Conservation (phyloP, 2,329 filamentous ascomycete genomes). For the Colletotrichum plurivorum region DNA sequence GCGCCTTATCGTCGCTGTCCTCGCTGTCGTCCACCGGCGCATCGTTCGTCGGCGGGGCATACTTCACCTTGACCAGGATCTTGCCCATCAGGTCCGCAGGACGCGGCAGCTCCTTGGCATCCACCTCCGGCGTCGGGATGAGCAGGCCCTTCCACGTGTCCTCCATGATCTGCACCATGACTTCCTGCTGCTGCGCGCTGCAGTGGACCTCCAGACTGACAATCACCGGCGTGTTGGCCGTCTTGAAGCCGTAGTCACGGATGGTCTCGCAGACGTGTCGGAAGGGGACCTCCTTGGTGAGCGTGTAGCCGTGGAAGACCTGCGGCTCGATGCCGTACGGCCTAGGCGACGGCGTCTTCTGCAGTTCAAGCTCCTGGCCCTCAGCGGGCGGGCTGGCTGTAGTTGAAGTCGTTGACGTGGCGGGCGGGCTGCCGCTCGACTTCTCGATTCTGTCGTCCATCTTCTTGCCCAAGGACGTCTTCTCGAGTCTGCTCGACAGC, state of each 20-base stretch:
- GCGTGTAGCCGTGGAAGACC: conserved; percentile 89
- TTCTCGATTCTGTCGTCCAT: conserved; percentile 52
- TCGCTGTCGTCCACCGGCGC: conserved; percentile 51
- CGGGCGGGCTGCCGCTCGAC: background rate
- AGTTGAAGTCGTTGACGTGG: background rate
- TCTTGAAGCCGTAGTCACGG: conserved; percentile 81
- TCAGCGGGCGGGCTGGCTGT: background rate
- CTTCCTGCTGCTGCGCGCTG: conserved; percentile 81
- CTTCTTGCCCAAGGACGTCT: conserved; percentile 62
- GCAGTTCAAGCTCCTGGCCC: conserved; percentile 12
- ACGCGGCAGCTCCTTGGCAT: conserved; percentile 70
- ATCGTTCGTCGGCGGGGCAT: conserved; percentile 62
- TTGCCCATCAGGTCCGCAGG: conserved; percentile 80
- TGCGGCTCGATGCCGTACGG: conserved; percentile 73
- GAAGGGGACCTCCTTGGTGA: conserved; percentile 91
- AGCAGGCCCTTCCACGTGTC: conserved; percentile 84
- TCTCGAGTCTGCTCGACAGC: conserved; percentile 61
- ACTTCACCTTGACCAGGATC: conserved; percentile 89
- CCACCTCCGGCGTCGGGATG: conserved; percentile 66
- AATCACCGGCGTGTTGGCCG: conserved; percentile 86
- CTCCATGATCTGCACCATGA: conserved; percentile 94
- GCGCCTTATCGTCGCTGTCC: conserved; percentile 54
- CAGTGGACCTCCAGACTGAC: conserved; percentile 96
- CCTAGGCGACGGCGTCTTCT: conserved; percentile 40
- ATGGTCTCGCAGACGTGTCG: conserved; percentile 88